These are phyloP conservation scores for Pueraria montana DNA, from an alignment of 306 rosid genomes.

Conservation along the genomic window DNA sequence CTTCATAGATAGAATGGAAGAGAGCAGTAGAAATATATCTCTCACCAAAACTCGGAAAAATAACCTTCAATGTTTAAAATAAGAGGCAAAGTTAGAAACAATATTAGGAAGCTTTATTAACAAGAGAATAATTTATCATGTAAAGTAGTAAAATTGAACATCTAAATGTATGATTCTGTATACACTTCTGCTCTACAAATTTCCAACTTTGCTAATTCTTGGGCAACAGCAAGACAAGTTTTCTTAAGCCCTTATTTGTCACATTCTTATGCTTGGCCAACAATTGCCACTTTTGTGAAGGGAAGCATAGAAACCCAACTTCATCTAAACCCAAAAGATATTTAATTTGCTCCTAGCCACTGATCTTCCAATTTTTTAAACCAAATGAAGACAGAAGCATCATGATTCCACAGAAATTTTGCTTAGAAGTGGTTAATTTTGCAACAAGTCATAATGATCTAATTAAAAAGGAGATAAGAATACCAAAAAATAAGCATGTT, in stretches of 20 bases:
- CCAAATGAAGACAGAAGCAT: constrained; percentile 24
- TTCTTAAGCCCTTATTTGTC: constrained; percentile 3
- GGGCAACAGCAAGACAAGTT: constrained; percentile 16
- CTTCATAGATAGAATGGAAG: constrained; percentile 80
- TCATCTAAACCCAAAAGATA: constrained; percentile 23
- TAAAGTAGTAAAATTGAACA: constrained; percentile 7
- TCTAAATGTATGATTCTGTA: constrained; percentile 19
- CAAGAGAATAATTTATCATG: constrained; percentile 18
- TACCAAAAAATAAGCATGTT: neutral
- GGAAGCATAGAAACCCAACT: constrained; percentile 27
- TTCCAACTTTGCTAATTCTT: constrained; percentile 9
- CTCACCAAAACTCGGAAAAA: constrained; percentile 96
- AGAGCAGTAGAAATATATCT: constrained; percentile 84
- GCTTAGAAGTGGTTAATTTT: constrained; percentile 22
- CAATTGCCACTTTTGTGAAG: constrained; percentile 30
- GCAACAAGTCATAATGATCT: constrained; percentile 36
- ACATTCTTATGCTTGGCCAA: neutral
- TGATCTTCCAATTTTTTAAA: constrained; percentile 31
- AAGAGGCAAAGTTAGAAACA: constrained; percentile 13
- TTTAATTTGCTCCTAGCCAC: constrained; percentile 27
- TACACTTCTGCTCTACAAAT: constrained; percentile 7
- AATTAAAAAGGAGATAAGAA: constrained; percentile 28
- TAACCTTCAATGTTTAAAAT: constrained; percentile 62
- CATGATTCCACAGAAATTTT: constrained; percentile 5
- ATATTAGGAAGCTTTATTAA: constrained; percentile 34